Base-by-base conservation (phyloP, 805 yeast species). In the Isabelozyma rhagii region DNA sequence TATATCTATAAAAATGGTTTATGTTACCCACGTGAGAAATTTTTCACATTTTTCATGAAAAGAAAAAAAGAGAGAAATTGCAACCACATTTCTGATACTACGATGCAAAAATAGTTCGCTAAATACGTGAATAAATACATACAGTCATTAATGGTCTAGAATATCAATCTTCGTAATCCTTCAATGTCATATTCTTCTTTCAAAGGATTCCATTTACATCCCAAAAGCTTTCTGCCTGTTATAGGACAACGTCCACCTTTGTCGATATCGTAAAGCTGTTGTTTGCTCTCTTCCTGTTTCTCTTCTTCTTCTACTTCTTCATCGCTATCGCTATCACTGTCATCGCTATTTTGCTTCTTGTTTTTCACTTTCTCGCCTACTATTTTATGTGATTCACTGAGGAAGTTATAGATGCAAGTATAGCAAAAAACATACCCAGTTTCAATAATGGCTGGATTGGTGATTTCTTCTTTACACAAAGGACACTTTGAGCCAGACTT, bases 361-460 rank as follows among this genome's bases (percentile, higher is more conserved):
- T 13, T 39, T 41, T 49, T 52, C n/a, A 43, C 41, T 41, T 53
- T 58, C 18, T 56, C 59, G 6, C 59, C 53, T 9, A 67, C 68
- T 5, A 68, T 54, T 40, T 66, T 67, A 49, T 72, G 76, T 1
- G 78, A 72, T 42, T 79, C 76, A 28, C 80, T 74, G 43, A 92
- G 71, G 59, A 81, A 80, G 45, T 80, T 78, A 60, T 82, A 82
- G 13, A 92, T 89, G 66, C 98, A 94, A 10, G 89, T 82, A 66
- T 92, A 91, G 66, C 97, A 91, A 57, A 86, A 88, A 0, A 90
- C 96, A 54, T 83, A 84, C 0, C 99, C 99, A 0, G 98, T 90
- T 62, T 92, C 98, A 36, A 93, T 82, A 10, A 87, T 81, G 0
- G 96, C 89, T 3, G 97, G 97, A 58, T 89, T 90, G 31, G 79